Percentiles rank a stretch among this genome's conserved stretches.
These are phyloP conservation scores for Agastache rugosa DNA, from an alignment of 257 asterid species.

Conservation along the genomic window DNA sequence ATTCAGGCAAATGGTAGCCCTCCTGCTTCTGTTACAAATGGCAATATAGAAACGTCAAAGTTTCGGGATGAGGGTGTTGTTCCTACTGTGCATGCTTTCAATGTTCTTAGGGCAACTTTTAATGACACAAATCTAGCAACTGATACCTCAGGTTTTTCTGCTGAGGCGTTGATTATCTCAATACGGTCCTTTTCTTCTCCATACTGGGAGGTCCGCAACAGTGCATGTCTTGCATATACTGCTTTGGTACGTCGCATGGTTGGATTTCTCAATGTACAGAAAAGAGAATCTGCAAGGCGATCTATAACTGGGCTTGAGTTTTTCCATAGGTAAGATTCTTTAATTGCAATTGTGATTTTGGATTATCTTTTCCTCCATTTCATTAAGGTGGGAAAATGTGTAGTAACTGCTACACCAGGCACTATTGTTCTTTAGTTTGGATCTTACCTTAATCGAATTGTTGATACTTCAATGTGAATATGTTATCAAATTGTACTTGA, in stretches of 20 bases:
- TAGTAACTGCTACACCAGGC: slow-evolving; percentile 16
- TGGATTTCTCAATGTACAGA: slow-evolving; percentile 93
- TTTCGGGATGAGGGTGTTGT: slow-evolving; percentile 94
- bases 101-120: slow-evolving; percentile 87
- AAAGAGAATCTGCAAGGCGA: slow-evolving; percentile 93
- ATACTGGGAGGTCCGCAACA: slow-evolving; percentile 95
- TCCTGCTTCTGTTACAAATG: slow-evolving; percentile 43
- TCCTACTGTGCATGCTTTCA: slow-evolving; percentile 94
- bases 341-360: not conserved
- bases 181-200: slow-evolving; percentile 91
- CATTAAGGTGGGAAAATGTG: slow-evolving; percentile 12
- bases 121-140: slow-evolving; percentile 94
- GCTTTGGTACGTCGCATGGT: slow-evolving; percentile 95
- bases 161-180: slow-evolving; percentile 80
- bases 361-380: slow-evolving; percentile 5
- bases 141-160: slow-evolving; percentile 92
- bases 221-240: slow-evolving; percentile 97
- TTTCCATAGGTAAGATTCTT: slow-evolving; percentile 75
- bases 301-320: slow-evolving; percentile 92
- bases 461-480: slow-evolving; percentile 15
- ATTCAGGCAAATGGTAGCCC: slow-evolving; percentile 36
- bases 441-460: slow-evolving; percentile 5
- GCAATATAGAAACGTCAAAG: slow-evolving; percentile 60
- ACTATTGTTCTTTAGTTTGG: slow-evolving; percentile 21
- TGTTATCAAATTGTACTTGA: slow-evolving; percentile 4